Evolutionary conservation across 805 yeast genomes (phyloP).

Genomic region (Zygosaccharomyces lentus): DNA sequence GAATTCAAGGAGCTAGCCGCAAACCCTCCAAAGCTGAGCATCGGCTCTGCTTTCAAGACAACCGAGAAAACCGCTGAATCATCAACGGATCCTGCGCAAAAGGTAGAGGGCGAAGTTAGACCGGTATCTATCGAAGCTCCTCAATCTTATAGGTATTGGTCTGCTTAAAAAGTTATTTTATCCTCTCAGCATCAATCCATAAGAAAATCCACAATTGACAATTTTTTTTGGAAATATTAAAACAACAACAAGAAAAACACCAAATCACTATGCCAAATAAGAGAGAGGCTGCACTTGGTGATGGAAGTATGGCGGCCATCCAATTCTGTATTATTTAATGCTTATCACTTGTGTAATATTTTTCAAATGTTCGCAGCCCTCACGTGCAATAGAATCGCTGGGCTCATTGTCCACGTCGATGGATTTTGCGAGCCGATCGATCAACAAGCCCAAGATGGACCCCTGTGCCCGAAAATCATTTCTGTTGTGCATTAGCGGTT

Average conservation of each 20-base stretch:
- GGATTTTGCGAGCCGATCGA: background rate
- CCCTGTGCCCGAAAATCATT: background rate
- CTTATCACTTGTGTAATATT: conserved; percentile 4
- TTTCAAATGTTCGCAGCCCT: background rate
- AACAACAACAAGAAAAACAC: background rate
- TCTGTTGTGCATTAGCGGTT: background rate
- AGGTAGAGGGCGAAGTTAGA: conserved; percentile 38
- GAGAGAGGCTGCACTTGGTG: background rate
- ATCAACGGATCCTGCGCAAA: conserved; percentile 16
- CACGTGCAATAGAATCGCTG: background rate
- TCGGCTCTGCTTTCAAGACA: conserved; percentile 25
- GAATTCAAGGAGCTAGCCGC: conserved; percentile 28
- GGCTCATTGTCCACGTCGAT: conserved; percentile 1
- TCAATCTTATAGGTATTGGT: conserved; percentile 62
- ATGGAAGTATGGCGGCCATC: background rate
- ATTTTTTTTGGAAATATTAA: background rate
- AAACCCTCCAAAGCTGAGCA: conserved; percentile 32
- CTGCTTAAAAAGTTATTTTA: conserved; percentile 38
- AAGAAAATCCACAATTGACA: background rate
- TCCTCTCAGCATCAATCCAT: background rate
- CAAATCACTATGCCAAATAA: background rate
- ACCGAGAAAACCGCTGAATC: conserved; percentile 14
- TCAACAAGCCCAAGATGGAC: background rate
- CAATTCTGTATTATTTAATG: background rate
- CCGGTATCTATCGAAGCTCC: conserved; percentile 62